phyloP scores from a whole-genome alignment of 2,329 filamentous ascomycete species.

The Sarocladium kiliense region DNA sequence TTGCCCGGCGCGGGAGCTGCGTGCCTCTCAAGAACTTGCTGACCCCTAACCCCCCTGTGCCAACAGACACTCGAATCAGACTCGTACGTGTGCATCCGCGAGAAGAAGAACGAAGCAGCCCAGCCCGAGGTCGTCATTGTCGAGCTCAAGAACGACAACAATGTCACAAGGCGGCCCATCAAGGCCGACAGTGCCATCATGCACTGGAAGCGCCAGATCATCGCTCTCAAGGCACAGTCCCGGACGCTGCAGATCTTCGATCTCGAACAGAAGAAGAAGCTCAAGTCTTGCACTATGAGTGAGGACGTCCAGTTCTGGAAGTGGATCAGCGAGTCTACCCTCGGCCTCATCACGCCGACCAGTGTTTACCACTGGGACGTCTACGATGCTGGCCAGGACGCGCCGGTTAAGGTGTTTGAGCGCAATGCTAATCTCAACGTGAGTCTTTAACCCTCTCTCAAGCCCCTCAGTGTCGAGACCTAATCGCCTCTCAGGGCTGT shows the following conservation, averaged over 20 bases:
- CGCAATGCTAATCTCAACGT: constrained; percentile 85
- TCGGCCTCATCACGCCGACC: constrained; percentile 86
- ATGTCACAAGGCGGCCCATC: constrained; percentile 89
- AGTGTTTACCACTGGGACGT: constrained; percentile 98
- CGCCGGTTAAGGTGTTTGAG: constrained; percentile 88
- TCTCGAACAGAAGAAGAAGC: constrained; percentile 83
- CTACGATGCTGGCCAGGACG: constrained; percentile 73
- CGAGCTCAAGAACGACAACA: constrained; percentile 96
- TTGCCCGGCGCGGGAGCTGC: constrained; percentile 7
- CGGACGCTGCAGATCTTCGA: constrained; percentile 98
- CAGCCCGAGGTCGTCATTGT: constrained; percentile 94
- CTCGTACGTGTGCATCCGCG: constrained; percentile 90
- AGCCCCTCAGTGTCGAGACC: no score
- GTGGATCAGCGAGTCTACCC: constrained; percentile 86
- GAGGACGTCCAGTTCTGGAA: constrained; percentile 99
- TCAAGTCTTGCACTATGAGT: constrained; percentile 94
- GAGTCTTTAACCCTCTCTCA: constrained; percentile 35
- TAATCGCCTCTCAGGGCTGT: constrained; percentile 59
- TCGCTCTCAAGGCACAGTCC: constrained; percentile 90
- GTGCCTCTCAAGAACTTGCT: neutral
- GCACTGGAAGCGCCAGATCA: constrained; percentile 96
- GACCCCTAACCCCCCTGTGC: neutral
- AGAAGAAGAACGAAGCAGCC: constrained; percentile 80
- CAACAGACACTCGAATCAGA: constrained; percentile 93
- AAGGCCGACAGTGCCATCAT: constrained; percentile 99